Evolutionary conservation across 2,329 filamentous ascomycete genomes (phyloP), one percentile per base, ranked within the genome.

Genomic region (Myriosclerotinia curreyana): DNA sequence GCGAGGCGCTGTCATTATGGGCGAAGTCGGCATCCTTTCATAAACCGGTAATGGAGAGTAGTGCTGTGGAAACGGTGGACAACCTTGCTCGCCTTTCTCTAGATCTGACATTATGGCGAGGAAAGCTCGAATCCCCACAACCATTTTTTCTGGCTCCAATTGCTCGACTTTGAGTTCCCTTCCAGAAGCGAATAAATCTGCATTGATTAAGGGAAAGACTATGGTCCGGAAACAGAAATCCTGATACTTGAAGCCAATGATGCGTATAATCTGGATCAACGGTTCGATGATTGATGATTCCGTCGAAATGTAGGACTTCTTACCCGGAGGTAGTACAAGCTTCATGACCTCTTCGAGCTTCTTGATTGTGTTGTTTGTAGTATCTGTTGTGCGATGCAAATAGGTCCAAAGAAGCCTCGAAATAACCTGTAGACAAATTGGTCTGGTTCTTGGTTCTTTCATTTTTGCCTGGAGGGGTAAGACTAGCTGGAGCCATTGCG

Each of bases 101-200:
- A 98, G 80, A 75, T 99, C 95, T 0, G 90, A 85, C 86, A 99
- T 94, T 69, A 98, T 92, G 40, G 90, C 91, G 36, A 99, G 81
- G 74, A 98, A 99, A 3, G 95, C 91, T 67, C 92, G 86, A 67
- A 99, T 99, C 3, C 93, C 95, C 70, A 99, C 90, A n/a, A 98
- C 94, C 78, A 97, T 96, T 71, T 91, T 89, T 74, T 99, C 96
- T 0, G 96, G 95, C 67, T 99, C 95, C 67, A 99, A 83, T 73
- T 96, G 91, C 73, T 98, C 95, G 36, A 97, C 66, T 73, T 86
- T 92, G 38, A 75, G 83, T 68, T 91, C 80, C 63, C 69, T 71
- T 2, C 81, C 82, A 22, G 87, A 85, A 36, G 84, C 82, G 74
- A 97, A 95, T n/a, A 92, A 80, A 60, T 97, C 94, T 1, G 92